phyloP scores from a whole-genome alignment of 2,329 filamentous ascomycete species.

The Pseudogymnoascus sp. region DNA sequence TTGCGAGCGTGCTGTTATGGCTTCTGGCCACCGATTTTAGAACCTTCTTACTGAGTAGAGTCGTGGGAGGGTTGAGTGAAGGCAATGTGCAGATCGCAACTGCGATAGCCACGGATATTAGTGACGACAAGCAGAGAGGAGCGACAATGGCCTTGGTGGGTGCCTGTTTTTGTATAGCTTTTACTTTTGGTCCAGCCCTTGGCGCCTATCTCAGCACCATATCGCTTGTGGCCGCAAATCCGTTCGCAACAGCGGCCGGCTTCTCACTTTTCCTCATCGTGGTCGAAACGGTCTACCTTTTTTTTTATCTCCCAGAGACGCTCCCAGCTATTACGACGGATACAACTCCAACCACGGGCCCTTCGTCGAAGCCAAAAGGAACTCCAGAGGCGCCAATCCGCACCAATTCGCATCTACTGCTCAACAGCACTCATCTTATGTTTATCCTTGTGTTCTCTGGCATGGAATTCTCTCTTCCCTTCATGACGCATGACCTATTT shows the following conservation, averaged over 20 bases:
- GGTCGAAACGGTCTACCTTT: slow-evolving; percentile 82
- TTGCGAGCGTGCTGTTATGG: slow-evolving; percentile 89
- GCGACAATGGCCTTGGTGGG: slow-evolving; percentile 95
- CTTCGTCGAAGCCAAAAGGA: slow-evolving; percentile 18
- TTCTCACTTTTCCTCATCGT: slow-evolving; percentile 82
- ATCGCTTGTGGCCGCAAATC: slow-evolving; percentile 74
- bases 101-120: slow-evolving; percentile 94
- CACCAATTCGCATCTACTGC: slow-evolving; percentile 75
- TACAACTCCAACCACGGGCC: background rate
- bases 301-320: slow-evolving; percentile 79
- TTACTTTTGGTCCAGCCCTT: slow-evolving; percentile 90
- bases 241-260: slow-evolving; percentile 86
- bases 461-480: slow-evolving; percentile 95
- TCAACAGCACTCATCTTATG: slow-evolving; percentile 80
- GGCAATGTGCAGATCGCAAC: slow-evolving; percentile 95
- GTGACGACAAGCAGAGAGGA: slow-evolving; percentile 74
- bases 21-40: slow-evolving; percentile 89
- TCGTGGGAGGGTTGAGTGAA: slow-evolving; percentile 90
- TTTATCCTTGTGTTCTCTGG: slow-evolving; percentile 97
- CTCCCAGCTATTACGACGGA: slow-evolving; percentile 42
- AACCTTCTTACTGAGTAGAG: slow-evolving; percentile 86
- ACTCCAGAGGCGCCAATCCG: slow-evolving; percentile 18
- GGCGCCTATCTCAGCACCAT: slow-evolving; percentile 80
- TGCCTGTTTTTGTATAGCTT: slow-evolving; percentile 93
- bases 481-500: slow-evolving; percentile 96